phyloP scores from a whole-genome alignment of 2,329 filamentous ascomycete genomes.

The Chrysosporium keratinophilum region DNA sequence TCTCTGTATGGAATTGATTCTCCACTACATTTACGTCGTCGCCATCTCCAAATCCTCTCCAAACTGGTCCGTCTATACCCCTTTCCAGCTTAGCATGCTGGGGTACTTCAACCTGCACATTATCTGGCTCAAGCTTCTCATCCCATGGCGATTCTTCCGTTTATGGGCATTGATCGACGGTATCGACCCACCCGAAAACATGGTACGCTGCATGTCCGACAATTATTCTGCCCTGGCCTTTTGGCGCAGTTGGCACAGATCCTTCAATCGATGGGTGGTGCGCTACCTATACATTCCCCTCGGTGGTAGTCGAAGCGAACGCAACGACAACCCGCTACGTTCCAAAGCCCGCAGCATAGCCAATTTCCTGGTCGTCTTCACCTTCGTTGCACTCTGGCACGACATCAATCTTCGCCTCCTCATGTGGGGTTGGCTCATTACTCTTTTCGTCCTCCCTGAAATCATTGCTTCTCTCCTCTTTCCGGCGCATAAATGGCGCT shows the following conservation, averaged over 20 bases:
- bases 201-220: conserved; percentile 91
- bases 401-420: conserved; percentile 85
- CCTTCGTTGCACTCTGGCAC: conserved; percentile 96
- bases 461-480: conserved; percentile 62
- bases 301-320: conserved; percentile 49
- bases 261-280: conserved; percentile 88
- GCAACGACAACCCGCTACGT: conserved; percentile 29
- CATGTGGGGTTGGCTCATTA: conserved; percentile 95
- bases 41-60: conserved; percentile 77
- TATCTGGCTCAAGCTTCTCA: conserved; percentile 93
- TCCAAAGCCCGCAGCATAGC: conserved; percentile 50
- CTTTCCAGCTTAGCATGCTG: conserved; percentile 77
- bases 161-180: conserved; percentile 89
- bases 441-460: conserved; percentile 87
- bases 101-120: conserved; percentile 94
- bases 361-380: conserved; percentile 81
- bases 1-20: conserved; percentile 78
- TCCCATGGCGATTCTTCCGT: conserved; percentile 97
- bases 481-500: conserved; percentile 60
- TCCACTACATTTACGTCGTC: conserved; percentile 87
- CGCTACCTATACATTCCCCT: conserved; percentile 90
- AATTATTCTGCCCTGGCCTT: conserved; percentile 87
- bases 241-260: conserved; percentile 94
- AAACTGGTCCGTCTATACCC: conserved; percentile 71
- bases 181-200: conserved; percentile 93